Conservation (phyloP, 192 early-diverging fungal species). For the Spizellomyces punctatus region DNA sequence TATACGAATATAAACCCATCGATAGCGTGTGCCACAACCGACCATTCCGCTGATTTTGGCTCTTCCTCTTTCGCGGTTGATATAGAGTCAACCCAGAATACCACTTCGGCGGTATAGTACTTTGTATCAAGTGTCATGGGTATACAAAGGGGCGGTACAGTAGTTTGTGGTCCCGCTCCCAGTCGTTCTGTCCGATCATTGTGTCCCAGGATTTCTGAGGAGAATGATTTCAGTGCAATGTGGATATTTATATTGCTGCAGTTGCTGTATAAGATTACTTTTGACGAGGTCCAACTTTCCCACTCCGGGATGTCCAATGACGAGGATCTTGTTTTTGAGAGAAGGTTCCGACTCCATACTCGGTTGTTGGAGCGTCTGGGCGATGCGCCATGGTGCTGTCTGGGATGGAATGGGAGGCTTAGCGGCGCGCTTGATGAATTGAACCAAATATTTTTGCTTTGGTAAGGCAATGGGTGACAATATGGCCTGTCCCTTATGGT, state of each 20-base stretch:
- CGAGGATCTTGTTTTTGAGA: constrained; percentile 53
- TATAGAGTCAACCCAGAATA: constrained; percentile 65
- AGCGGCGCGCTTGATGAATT: no score
- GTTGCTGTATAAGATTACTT: constrained; percentile 32
- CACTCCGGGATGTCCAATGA: constrained; percentile 53
- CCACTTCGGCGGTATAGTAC: constrained; percentile 67
- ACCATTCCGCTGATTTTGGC: neutral
- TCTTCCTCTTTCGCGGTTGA: constrained; percentile 13
- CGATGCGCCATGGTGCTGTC: no score
- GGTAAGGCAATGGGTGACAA: no score
- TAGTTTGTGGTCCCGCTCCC: neutral
- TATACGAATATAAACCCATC: constrained; percentile 70
- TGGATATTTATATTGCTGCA: no score
- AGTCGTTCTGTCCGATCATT: neutral
- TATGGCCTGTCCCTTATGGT: no score
- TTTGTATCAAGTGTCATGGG: constrained; percentile 65
- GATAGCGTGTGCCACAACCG: constrained; percentile 8
- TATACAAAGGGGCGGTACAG: constrained; percentile 4
- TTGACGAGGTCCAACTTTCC: constrained; percentile 55
- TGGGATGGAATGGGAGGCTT: no score
- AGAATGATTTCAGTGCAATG: neutral
- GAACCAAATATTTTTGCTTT: no score
- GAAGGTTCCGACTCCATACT: no score
- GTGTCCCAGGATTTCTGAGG: neutral
- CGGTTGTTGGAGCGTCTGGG: no score